Percentiles rank a stretch among this genome's conserved stretches.
These are phyloP conservation scores for Hyparrhenia diplandra DNA, from an alignment of 176 grass and related monocot genomes.

Conservation along the genomic window DNA sequence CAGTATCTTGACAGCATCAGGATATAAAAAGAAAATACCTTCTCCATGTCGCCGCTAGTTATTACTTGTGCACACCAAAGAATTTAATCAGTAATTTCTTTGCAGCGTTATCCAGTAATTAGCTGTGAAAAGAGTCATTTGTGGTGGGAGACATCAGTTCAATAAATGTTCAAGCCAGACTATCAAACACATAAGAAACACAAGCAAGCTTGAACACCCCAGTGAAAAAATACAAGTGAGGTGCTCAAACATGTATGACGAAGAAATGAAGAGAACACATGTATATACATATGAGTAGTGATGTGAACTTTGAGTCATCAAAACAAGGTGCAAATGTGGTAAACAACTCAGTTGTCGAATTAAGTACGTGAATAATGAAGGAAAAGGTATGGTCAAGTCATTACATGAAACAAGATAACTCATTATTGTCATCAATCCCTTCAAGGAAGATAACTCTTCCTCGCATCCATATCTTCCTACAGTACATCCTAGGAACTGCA, in stretches of 20 bases:
- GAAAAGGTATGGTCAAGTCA: not conserved
- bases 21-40: too few species aligned
- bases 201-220: not conserved
- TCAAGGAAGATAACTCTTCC: too few species aligned
- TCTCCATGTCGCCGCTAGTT: too few species aligned
- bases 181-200: not conserved
- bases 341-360: not conserved
- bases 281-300: not conserved
- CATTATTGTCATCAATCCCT: too few species aligned
- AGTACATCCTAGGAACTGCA: too few species aligned
- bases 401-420: not conserved
- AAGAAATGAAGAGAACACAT: not conserved
- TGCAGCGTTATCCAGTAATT: too few species aligned
- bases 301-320: not conserved
- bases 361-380: not conserved
- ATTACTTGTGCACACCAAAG: too few species aligned
- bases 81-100: too few species aligned
- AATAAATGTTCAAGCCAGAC: not conserved
- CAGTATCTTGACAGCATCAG: too few species aligned
- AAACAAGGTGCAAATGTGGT: not conserved
- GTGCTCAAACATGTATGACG: not conserved
- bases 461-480: too few species aligned
- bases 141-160: not conserved
- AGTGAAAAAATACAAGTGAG: not conserved
- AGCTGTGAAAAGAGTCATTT: constrained; percentile 40